Evolutionary conservation across 257 asterid genomes (phyloP), one percentile per base, ranked within the genome.

Genomic region (Lantana camara): DNA sequence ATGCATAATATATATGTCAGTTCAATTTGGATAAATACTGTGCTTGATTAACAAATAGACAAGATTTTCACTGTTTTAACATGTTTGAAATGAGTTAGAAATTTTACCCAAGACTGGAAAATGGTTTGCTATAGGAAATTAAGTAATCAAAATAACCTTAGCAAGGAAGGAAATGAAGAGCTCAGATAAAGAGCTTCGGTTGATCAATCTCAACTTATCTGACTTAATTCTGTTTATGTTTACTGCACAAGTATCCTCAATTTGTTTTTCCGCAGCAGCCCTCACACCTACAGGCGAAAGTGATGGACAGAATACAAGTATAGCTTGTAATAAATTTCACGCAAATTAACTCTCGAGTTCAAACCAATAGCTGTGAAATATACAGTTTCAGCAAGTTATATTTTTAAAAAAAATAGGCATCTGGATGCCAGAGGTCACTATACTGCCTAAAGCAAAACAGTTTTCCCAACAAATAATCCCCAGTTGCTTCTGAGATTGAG

Each of bases 141-240:
- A 62, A 51, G 30, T 47, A 40, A 53, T 56, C 37, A 40, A 49
- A 60, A 54, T 65, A 73, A 93, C 97, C 95, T 79, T 84, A 30
- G 78, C 71, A 48, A 88, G 80, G 84, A 90, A 90, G 61, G 91
- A 84, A 70, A 84, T 57, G 78, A 94, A 88, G 74, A 94, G 95
- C 72, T 77, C 82, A 14, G 99, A 83, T 61, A 94, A 57, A 42
- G 89, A 78, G 80, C 95, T 84, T 66, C 30, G 70, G 66, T 94
- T 94, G 61, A 77, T 77, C 67, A 15, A 44, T 77, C 95, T 88
- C 27, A 81, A 76, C 77, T 71, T 75, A 63, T 85, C 71, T 23
- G 84, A 70, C 80, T 15, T 74, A 64, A 88, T 62, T 69, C 73
- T 75, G 70, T 81, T 68, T 53, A 94, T 88, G 77, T 83, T 86